Evolutionary conservation across 2,329 filamentous ascomycete species (phyloP).

Genomic region (Monilinia polystroma): DNA sequence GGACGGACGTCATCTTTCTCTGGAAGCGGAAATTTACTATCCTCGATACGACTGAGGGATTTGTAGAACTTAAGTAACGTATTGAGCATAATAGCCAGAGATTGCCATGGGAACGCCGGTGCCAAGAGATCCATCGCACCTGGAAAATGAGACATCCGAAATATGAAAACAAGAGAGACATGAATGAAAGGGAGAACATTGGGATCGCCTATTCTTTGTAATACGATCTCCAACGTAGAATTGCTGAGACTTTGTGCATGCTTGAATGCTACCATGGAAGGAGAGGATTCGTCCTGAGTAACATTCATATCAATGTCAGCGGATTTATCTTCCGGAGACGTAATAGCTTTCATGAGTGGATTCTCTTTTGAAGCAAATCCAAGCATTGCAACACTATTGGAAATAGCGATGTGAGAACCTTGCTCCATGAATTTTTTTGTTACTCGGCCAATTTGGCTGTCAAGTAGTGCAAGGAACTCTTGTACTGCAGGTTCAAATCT

Average conservation of each 20-base stretch:
- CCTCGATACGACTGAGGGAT: slow-evolving; percentile 26
- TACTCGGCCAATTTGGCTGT: slow-evolving; percentile 55
- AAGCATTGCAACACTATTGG: slow-evolving; percentile 41
- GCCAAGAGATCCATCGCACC: slow-evolving; percentile 28
- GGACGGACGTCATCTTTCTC: slow-evolving; percentile 32
- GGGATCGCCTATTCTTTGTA: slow-evolving; percentile 31
- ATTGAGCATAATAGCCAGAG: slow-evolving; percentile 29
- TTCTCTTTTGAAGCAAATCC: slow-evolving; percentile 38
- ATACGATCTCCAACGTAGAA: slow-evolving; percentile 26
- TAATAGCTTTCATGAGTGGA: slow-evolving; percentile 33
- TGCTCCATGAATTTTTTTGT: slow-evolving; percentile 48
- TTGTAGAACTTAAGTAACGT: slow-evolving; percentile 24
- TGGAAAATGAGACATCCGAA: slow-evolving; percentile 26
- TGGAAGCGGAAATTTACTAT: slow-evolving; percentile 27
- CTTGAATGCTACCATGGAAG: slow-evolving; percentile 23
- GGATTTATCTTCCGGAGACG: slow-evolving; percentile 16
- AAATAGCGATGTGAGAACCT: slow-evolving; percentile 56
- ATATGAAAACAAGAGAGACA: slow-evolving; percentile 32
- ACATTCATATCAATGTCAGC: slow-evolving; percentile 26
- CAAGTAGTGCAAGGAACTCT: slow-evolving; percentile 55
- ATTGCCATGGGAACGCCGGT: slow-evolving; percentile 30
- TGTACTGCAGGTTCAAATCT: slow-evolving; percentile 47
- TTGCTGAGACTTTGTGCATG: slow-evolving; percentile 27
- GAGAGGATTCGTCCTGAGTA: slow-evolving; percentile 12
- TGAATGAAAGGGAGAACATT: slow-evolving; percentile 33